phyloP scores from a whole-genome alignment of 768 basidiomycete genomes.

The Tulasnella sp. region DNA sequence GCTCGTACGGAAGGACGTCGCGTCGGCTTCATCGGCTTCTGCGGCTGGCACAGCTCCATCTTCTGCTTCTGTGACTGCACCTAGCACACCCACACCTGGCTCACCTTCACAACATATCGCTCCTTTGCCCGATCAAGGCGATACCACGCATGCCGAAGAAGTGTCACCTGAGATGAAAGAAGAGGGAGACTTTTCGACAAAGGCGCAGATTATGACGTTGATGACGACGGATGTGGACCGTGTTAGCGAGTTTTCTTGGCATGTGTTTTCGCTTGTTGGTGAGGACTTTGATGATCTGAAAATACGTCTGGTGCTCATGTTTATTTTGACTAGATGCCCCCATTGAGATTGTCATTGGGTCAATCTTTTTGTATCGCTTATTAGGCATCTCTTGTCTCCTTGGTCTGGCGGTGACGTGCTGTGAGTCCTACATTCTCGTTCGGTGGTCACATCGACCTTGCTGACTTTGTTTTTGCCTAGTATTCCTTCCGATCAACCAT shows the following conservation, averaged over 20 bases:
- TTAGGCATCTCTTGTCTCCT: constrained; percentile 66
- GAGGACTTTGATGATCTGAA: constrained; percentile 20
- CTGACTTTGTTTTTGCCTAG: constrained; percentile 14
- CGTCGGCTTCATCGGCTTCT: constrained; percentile 31
- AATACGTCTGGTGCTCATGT: neutral
- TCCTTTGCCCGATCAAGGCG: neutral
- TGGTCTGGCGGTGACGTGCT: constrained; percentile 62
- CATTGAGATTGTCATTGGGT: constrained; percentile 63
- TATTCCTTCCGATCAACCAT: constrained; percentile 64
- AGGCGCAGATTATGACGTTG: constrained; percentile 81
- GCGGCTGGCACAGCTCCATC: constrained; percentile 29
- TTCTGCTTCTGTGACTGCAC: neutral
- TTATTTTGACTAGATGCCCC: constrained; percentile 43
- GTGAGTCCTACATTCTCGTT: neutral
- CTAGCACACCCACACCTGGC: neutral
- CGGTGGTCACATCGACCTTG: neutral
- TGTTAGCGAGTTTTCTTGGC: constrained; percentile 73
- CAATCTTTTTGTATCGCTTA: constrained; percentile 61
- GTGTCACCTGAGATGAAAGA: constrained; percentile 19
- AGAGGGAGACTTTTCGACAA: constrained; percentile 40
- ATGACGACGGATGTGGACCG: constrained; percentile 94
- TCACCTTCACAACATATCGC: neutral
- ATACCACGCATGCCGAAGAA: neutral
- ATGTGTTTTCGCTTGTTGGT: constrained; percentile 65
- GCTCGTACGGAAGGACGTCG: constrained; percentile 71